Evolutionary conservation across 148 eudicot genomes (phyloP), one percentile per base, ranked within the genome.

Genomic region (Spergularia marina): DNA sequence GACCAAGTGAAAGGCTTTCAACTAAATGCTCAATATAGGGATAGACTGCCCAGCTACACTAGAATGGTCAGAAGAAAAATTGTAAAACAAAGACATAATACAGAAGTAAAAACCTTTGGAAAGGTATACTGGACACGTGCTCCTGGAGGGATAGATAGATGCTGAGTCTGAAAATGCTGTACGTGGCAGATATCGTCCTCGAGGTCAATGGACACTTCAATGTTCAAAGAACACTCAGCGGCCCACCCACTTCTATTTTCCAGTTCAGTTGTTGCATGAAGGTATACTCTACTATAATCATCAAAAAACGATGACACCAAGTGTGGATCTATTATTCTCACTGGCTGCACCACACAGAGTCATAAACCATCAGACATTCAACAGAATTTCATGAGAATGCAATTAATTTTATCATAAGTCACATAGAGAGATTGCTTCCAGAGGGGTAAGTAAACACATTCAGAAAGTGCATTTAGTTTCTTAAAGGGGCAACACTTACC

Each of bases 261-360:
- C 82, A 96, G 71, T 56, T 86, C 97, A 62, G 85, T 76, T 21
- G 97, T 88, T 56, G 91, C 51, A 82, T 96, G 90, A 71, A 96
- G 85, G 84, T 92, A 96, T 8, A 80, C 94, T 82, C 97, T 89
- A 79, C 81, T 84, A 84, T 85, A 92, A 74, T 79, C 74, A 78
- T 96, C 99, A 79, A 91, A 92, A 82, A 92, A 92, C 66, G 99
- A 78, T 61, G 99, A 88, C 64, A 89, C 98, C 90, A 96, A 83
- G 85, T 96, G 99, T 53, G 99, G 98, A 88, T 96, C 97, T 72
- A 85, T 91, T 75, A 96, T 85, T 86, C 89, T 89, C 78, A 96
- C 98, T 53, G 94, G 97, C 99, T 96, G 98, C 84, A 88, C 23
- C 10, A 72, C 57, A 82, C 68, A 68, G 36, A 30, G 36, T 69